Conservation (phyloP, 2,329 filamentous ascomycete genomes). For the Elsinoe necatrix region DNA sequence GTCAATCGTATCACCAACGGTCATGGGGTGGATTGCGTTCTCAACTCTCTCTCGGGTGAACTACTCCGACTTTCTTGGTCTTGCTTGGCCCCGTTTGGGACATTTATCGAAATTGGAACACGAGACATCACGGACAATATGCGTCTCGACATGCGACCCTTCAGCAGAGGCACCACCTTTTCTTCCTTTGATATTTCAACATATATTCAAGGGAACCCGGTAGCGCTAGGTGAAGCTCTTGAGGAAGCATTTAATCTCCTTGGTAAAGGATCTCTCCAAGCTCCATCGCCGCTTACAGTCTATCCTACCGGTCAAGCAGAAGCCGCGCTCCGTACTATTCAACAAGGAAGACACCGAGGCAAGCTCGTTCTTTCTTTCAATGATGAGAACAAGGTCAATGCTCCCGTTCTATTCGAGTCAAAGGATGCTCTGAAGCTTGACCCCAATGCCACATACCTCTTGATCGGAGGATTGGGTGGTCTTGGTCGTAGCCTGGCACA, state of each 20-base stretch:
- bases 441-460: neutral
- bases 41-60: constrained; percentile 25
- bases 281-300: too few species aligned
- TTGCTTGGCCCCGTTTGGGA: constrained; percentile 24
- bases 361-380: neutral
- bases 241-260: too few species aligned
- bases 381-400: neutral
- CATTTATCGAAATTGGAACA: constrained; percentile 25
- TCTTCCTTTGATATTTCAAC: neutral
- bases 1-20: constrained; percentile 23
- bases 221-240: neutral
- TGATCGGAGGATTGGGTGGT: neutral
- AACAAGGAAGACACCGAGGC: neutral
- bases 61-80: constrained; percentile 23
- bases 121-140: constrained; percentile 17
- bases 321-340: neutral
- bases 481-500: neutral
- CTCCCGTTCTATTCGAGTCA: neutral
- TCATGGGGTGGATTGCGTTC: constrained; percentile 28
- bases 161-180: constrained; percentile 35
- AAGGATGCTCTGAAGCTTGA: neutral
- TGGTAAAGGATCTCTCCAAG: too few species aligned
- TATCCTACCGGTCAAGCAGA: too few species aligned
- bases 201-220: neutral
- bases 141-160: constrained; percentile 15